Evolutionary conservation across 148 eudicot genomes (phyloP), one percentile per base, ranked within the genome.

Genomic region (Selenicereus undatus): DNA sequence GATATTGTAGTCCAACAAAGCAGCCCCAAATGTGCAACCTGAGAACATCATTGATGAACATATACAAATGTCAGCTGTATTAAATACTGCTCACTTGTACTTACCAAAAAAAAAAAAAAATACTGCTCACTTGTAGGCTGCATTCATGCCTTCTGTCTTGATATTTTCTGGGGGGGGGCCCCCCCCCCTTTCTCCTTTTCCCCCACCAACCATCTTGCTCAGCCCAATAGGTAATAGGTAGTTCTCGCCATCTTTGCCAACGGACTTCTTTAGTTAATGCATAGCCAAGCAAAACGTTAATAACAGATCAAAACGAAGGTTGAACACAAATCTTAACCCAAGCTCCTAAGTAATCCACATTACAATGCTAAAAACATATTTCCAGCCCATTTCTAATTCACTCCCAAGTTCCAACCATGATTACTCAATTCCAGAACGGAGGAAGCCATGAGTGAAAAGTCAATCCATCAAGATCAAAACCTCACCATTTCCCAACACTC

Each of bases 1-100:
- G 17, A 90, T 90, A 70, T 86, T 83, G 69, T 82, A 84, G 20
- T 84, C 91, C 79, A 84, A 76, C 76, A 90, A 78, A 22, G 86
- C 82, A 30, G 88, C 91, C 76, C 87, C 93, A 83, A 89, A 90
- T 76, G 89, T 65, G 89, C 93, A 78, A 90, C 90, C 93, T 90
- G 79, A 18, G 24, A 78, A 74, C 24, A 78, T 71, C 22, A 81
- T 20, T 24, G 32, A 79, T 27, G 24, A 17, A 73, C 65, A n/a
- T 45, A 30, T 26, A 27, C 18, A 26, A 30, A 65, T 24, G 78
- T 79, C 71, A 75, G 5, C 16, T 11, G 11, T 27, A 26, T 66
- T 27, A 66, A 14, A 12, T 66, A 26, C 22, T 66, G 30, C 18
- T 2, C 26, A n/a, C n/a, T n/a, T n/a, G n/a, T n/a, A n/a, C n/a